Base-by-base conservation (phyloP, 768 basidiomycete species). In the Epithele typhae region DNA sequence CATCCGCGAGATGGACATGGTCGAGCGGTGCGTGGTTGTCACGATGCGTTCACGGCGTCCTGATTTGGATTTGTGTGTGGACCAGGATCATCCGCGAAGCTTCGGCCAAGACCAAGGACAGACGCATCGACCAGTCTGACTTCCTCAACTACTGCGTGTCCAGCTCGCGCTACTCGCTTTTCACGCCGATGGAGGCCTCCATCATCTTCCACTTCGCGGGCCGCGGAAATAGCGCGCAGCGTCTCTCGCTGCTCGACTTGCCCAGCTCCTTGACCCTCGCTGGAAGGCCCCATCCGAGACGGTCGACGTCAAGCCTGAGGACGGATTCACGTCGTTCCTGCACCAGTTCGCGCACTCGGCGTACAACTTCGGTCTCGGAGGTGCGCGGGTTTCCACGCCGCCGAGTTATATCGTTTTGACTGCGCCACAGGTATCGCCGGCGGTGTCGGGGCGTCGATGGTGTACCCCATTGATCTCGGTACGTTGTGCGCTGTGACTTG, bases 121-220 rank as follows among this genome's bases (percentile, higher is more conserved):
- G 95, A 5, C 86, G 92, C 42, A 97, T 99, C 70, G 87, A 92
- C 65, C 84, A 92, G 61, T 79, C 82, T n/a, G 96, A 98, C 66
- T 98, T 99, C 68, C 75, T 95, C 48, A 87, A 97, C 64, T 74
- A 96, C 63, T 80, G 92, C 12, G 83, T 88, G 22, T 78, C 84
- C 27, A 85, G 74, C 55, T 91, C 94, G 56, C 87, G 95, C 30
- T 97, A 98, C 65, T 87, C 91, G 32, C 77, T 95, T 43, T 97
- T 97, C 66, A 94, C 92, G 0, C 95, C 95, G 4, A 95, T 97
- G 90, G 95, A 98, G 66, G 92, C 88, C n/a, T 81, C 87, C 43
- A 96, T 98, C 59, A 84, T 99, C 59, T 99, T 97, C 71, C 95
- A 99, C 66, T 98, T 97, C 69, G 93, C 93, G 22, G 84, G 89